Evolutionary conservation across 2,329 filamentous ascomycete species (phyloP), one percentile per base, ranked within the genome.

Genomic region (Lachnellula willkommii): DNA sequence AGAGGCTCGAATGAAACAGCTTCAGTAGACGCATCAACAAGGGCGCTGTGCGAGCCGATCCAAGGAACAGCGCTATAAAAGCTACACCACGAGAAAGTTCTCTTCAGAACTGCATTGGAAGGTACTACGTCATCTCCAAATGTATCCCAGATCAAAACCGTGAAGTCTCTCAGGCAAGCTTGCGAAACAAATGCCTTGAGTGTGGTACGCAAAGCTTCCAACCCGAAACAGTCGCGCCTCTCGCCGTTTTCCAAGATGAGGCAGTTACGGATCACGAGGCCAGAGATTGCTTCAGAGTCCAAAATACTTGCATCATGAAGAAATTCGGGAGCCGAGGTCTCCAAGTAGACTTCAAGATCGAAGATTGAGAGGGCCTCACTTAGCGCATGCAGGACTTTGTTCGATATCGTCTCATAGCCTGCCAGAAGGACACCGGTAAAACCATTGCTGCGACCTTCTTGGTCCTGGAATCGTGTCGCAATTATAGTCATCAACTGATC

Each of bases 131-230:
- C 59, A 52, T 77, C 67, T 35, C 75, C 70, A 11, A 76, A 57
- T 0, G 73, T 75, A 52, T 78, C 75, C 75, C 75, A 78, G 5
- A 71, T 69, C 53, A 76, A 66, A 1, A 77, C 70, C 0, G 68
- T 66, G 47, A 75, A 75, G n/a, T 73, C 69, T 56, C 73, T 64
- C 47, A 74, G 64, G 49, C 73, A 75, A n/a, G 74, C 69, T 61
- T 77, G 73, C 6, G 73, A 73, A 8, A 75, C 74, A 50, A 76
- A 73, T 4, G 75, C 73, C 54, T 76, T 74, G 56, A 76, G 70
- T 0, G 75, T 74, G 8, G 69, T 57, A 40, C 71, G 70, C 59
- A 77, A 64, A 14, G 69, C 63, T 24, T 62, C 56, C 70, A 77
- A 73, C 43, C 74, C 71, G 56, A 76, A 77, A 60, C 73, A 77